Conservation (phyloP, 2,329 filamentous ascomycete species). For the Penicillium sp. region DNA sequence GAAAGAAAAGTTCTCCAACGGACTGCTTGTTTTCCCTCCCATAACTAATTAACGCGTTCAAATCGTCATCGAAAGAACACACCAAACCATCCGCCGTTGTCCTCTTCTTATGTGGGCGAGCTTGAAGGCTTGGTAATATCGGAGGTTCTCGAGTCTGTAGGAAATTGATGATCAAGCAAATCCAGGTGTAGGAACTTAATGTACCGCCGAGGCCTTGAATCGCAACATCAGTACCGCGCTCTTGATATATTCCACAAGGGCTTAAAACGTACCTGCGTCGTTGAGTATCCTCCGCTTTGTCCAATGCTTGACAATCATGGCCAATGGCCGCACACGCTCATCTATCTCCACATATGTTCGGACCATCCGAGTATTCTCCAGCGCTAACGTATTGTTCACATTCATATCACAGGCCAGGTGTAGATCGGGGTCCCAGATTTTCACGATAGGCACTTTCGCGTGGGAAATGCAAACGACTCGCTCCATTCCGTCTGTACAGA, state of each 20-base stretch:
- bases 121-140: slow-evolving; percentile 83
- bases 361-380: slow-evolving; percentile 98
- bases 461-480: slow-evolving; percentile 92
- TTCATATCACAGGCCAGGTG: slow-evolving; percentile 95
- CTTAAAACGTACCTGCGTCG: slow-evolving; percentile 76
- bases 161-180: slow-evolving; percentile 97
- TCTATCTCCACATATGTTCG: slow-evolving; percentile 95
- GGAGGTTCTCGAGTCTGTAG: slow-evolving; percentile 85
- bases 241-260: background rate
- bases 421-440: slow-evolving; percentile 96
- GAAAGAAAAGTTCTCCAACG: slow-evolving; percentile 84
- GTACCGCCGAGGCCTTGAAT: slow-evolving; percentile 82
- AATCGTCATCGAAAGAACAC: slow-evolving; percentile 84
- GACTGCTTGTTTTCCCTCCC: slow-evolving; percentile 81
- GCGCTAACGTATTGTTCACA: slow-evolving; percentile 92
- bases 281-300: slow-evolving; percentile 91
- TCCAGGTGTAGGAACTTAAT: slow-evolving; percentile 98
- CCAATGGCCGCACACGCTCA: slow-evolving; percentile 83
- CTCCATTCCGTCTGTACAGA: slow-evolving; percentile 82
- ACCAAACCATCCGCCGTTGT: slow-evolving; percentile 67
- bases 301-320: slow-evolving; percentile 98
- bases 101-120: slow-evolving; percentile 67
- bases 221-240: slow-evolving; percentile 24
- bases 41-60: slow-evolving; percentile 74
- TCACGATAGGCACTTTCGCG: slow-evolving; percentile 97